These are phyloP conservation scores for Tulasnella sp. DNA, from an alignment of 768 basidiomycete species.

Conservation along the genomic window DNA sequence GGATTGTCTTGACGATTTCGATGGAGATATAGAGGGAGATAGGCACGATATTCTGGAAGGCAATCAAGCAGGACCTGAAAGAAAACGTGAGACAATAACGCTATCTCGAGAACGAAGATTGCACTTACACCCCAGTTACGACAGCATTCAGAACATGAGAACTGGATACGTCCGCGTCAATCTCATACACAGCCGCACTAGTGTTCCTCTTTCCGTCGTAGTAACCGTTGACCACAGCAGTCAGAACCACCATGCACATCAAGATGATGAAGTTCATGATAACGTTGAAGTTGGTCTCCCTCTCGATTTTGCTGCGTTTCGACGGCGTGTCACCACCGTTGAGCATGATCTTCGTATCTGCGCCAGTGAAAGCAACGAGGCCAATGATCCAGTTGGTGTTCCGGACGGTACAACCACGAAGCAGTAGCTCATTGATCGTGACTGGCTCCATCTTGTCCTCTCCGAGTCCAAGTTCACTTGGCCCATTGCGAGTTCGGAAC, in stretches of 20 bases:
- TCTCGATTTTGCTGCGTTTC: conserved; percentile 97
- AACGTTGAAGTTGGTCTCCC: conserved; percentile 98
- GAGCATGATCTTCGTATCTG: conserved; percentile 84
- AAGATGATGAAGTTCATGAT: conserved; percentile 86
- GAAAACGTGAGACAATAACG: neutral
- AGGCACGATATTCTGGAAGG: conserved; percentile 96
- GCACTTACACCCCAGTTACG: conserved; percentile 83
- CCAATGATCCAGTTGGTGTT: conserved; percentile 93
- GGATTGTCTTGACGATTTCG: conserved; percentile 96
- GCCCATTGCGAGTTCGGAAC: conserved; percentile 39
- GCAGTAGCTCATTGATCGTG: conserved; percentile 86
- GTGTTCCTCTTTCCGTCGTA: conserved; percentile 57
- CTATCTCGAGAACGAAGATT: neutral
- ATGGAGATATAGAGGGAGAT: conserved; percentile 96
- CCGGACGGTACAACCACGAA: conserved; percentile 84
- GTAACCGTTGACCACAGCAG: conserved; percentile 72
- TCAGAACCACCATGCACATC: conserved; percentile 66
- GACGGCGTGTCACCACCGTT: conserved; percentile 91
- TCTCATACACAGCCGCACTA: conserved; percentile 71
- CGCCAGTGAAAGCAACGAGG: conserved; percentile 88
- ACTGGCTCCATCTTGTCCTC: conserved; percentile 63
- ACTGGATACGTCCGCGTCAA: conserved; percentile 55
- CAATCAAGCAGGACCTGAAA: conserved; percentile 80
- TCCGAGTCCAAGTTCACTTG: conserved; percentile 47
- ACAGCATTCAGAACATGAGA: conserved; percentile 67